Conservation (phyloP, 2,329 filamentous ascomycete genomes). For the Clarireedia monteithiana region DNA sequence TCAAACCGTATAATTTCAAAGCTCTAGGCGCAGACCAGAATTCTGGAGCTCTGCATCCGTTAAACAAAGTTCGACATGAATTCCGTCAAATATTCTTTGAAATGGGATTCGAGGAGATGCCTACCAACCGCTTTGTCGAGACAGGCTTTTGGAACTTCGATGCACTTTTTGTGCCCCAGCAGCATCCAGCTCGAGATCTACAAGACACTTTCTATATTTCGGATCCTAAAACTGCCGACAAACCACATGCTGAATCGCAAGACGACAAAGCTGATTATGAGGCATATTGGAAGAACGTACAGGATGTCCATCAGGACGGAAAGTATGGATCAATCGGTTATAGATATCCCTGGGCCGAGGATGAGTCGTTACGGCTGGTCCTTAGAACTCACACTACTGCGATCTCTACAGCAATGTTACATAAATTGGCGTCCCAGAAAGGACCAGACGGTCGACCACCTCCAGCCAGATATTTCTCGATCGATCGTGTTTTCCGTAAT, state of each 20-base stretch:
- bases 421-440: constrained; percentile 77
- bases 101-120: constrained; percentile 98
- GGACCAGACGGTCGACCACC: constrained; percentile 59
- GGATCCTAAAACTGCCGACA: constrained; percentile 71
- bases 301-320: constrained; percentile 79
- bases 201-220: constrained; percentile 99
- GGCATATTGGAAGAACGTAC: constrained; percentile 81
- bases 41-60: constrained; percentile 54
- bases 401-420: constrained; percentile 81
- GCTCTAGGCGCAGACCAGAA: constrained; percentile 53
- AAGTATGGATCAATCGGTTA: constrained; percentile 96
- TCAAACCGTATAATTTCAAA: constrained; percentile 80
- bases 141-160: constrained; percentile 99
- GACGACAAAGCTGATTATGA: constrained; percentile 62
- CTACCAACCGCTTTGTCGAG: constrained; percentile 87
- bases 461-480: constrained; percentile 91
- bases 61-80: constrained; percentile 93
- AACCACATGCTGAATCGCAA: constrained; percentile 48
- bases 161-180: constrained; percentile 90
- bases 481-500: constrained; percentile 96
- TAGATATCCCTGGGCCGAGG: constrained; percentile 84
- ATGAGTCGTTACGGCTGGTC: constrained; percentile 80
- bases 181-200: constrained; percentile 93
- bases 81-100: constrained; percentile 99
- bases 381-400: constrained; percentile 95